A percentile compares a stretch with the other conserved stretches of the same genome.
Evolutionary conservation across 2,329 filamentous ascomycete genomes (phyloP).

Genomic region (Arthrobotrys pseudoclavata): DNA sequence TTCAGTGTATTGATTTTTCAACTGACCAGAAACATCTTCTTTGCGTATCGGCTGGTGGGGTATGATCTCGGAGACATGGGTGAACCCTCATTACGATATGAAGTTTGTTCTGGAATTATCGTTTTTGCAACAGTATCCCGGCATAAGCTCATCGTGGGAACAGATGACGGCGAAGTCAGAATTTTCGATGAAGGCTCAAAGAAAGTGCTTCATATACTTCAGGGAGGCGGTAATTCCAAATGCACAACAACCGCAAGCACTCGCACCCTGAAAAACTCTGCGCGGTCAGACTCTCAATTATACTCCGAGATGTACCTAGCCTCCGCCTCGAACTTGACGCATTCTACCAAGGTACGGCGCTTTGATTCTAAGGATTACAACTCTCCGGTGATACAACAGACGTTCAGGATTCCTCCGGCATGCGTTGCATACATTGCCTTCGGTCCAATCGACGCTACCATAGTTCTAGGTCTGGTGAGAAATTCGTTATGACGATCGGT

Average conservation of each 20-base stretch:
- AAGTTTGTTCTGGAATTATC: background rate
- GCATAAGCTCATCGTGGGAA: background rate
- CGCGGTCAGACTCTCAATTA: background rate
- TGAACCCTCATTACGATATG: background rate
- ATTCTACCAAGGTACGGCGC: background rate
- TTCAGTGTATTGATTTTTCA: background rate
- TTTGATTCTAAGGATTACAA: background rate
- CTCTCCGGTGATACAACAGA: too few relatives aligned
- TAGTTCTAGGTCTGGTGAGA: too few relatives aligned
- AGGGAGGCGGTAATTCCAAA: background rate
- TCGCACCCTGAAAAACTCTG: background rate
- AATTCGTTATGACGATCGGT: too few relatives aligned
- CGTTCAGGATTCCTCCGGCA: background rate
- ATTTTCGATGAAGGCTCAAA: background rate
- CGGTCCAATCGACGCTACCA: too few relatives aligned
- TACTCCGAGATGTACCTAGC: background rate
- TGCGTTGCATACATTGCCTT: background rate
- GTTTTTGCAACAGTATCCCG: background rate
- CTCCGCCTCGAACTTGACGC: background rate
- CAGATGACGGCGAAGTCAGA: background rate
- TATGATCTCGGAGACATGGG: background rate
- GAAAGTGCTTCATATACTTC: background rate
- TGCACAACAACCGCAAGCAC: background rate
- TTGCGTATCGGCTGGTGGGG: background rate
- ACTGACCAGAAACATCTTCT: background rate